Evolutionary conservation across 2,329 filamentous ascomycete genomes (phyloP).

Genomic region (Aureobasidium namibiae): DNA sequence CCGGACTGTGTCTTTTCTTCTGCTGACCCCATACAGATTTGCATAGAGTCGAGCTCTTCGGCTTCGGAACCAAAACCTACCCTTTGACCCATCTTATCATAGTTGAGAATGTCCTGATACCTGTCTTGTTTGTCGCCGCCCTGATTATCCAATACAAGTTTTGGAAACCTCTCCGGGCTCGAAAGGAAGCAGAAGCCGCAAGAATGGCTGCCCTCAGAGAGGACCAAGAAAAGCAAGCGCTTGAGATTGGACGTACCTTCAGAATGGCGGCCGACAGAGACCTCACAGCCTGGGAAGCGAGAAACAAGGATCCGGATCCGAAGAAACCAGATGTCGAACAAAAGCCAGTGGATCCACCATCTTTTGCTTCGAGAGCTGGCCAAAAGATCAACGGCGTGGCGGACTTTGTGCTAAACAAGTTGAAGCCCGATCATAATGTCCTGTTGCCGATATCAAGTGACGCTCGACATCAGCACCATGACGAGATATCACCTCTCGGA

Average conservation of each 20-base stretch:
- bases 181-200: slow-evolving; percentile 38
- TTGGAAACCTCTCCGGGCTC: slow-evolving; percentile 67
- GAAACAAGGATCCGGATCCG: slow-evolving; percentile 39
- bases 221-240: slow-evolving; percentile 57
- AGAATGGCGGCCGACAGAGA: slow-evolving; percentile 56
- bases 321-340: slow-evolving; percentile 19
- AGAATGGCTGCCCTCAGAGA: slow-evolving; percentile 46
- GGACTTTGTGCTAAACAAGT: not conserved
- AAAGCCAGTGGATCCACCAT: not conserved
- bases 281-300: slow-evolving; percentile 28
- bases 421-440: not conserved
- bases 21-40: slow-evolving; percentile 40
- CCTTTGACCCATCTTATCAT: slow-evolving; percentile 79
- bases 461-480: not conserved
- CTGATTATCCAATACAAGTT: slow-evolving; percentile 77
- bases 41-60: slow-evolving; percentile 67
- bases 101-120: slow-evolving; percentile 70
- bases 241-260: slow-evolving; percentile 58
- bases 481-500: not conserved
- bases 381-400: not conserved
- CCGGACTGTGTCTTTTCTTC: not conserved
- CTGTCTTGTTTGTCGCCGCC: slow-evolving; percentile 67
- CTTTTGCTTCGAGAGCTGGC: not conserved
- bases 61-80: slow-evolving; percentile 66
- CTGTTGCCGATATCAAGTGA: too few species aligned